These are phyloP conservation scores for Kwoniella shivajii DNA, from an alignment of 1,284 basidiomycete species.

Conservation along the genomic window DNA sequence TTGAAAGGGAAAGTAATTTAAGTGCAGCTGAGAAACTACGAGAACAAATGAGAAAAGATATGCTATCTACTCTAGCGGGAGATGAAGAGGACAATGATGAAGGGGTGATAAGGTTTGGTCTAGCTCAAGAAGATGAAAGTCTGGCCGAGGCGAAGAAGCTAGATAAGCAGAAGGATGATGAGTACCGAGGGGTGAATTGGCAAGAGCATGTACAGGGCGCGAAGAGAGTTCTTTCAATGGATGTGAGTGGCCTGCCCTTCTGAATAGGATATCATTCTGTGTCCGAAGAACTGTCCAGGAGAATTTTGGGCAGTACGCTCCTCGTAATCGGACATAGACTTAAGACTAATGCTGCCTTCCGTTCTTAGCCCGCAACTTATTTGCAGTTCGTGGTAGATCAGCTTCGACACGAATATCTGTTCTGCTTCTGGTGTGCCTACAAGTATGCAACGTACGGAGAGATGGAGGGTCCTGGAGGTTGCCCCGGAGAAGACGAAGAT, in stretches of 20 bases:
- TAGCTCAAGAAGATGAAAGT: not conserved
- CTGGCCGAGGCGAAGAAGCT: constrained; percentile 1
- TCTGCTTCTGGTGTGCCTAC: constrained; percentile 53
- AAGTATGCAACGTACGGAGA: constrained; percentile 47
- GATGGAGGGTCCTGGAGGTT: constrained; percentile 52
- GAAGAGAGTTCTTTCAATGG: constrained; percentile 49
- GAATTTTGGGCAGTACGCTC: too few species aligned
- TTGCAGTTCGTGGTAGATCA: constrained; percentile 46
- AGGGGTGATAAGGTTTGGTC: constrained; percentile 23
- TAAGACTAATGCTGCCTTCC: too few species aligned
- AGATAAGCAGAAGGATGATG: constrained; percentile 10
- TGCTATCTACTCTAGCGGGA: constrained; percentile 34
- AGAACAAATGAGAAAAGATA: constrained; percentile 50
- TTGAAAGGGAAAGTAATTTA: constrained; percentile 28
- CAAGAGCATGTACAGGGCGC: constrained; percentile 36
- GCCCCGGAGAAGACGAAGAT: constrained; percentile 53
- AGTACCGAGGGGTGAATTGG: constrained; percentile 42
- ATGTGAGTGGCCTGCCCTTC: constrained; percentile 48
- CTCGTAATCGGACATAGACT: too few species aligned
- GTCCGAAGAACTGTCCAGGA: not conserved
- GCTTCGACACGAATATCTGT: constrained; percentile 49
- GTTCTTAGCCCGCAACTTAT: constrained; percentile 39
- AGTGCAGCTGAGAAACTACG: constrained; percentile 44
- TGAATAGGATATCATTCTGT: not conserved
- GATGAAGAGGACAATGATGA: constrained; percentile 26